phyloP scores from a whole-genome alignment of 345 rosid genomes.

The Eucalyptus polyanthemos region DNA sequence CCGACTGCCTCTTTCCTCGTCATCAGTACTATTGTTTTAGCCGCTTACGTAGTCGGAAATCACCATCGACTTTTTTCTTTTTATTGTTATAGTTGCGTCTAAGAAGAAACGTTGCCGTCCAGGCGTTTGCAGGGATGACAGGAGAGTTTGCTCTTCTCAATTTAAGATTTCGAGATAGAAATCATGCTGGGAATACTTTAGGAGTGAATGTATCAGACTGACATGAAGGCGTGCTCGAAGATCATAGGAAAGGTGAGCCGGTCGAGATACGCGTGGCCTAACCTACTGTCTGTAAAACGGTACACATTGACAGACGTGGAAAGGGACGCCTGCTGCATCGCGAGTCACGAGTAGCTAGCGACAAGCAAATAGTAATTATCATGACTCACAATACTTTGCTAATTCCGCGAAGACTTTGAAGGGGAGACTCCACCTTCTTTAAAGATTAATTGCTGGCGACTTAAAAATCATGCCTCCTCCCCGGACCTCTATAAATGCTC shows the following conservation, averaged over 20 bases:
- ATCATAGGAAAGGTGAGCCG: neutral
- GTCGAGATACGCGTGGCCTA: neutral
- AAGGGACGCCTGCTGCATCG: neutral
- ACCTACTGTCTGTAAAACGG: fast-evolving
- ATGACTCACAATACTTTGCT: neutral
- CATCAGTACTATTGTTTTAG: neutral
- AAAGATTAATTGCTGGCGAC: fast-evolving
- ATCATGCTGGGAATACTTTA: neutral
- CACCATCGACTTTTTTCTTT: neutral
- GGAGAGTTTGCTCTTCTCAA: neutral
- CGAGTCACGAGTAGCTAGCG: neutral
- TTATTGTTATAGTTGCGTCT: neutral
- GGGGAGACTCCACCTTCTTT: neutral
- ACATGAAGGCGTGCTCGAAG: too few relatives aligned
- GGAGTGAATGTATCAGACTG: too few relatives aligned
- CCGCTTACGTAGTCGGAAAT: neutral
- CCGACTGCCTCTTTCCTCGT: neutral
- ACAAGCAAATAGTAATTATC: neutral
- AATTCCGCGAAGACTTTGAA: neutral
- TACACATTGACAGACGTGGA: neutral
- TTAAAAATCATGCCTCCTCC: neutral
- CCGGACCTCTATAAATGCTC: neutral
- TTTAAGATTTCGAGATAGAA: neutral
- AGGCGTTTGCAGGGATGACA: fast-evolving
- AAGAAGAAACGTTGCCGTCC: neutral